These are phyloP conservation scores for Aureobasidium sp. DNA, from an alignment of 2,329 filamentous ascomycete species.

Conservation along the genomic window DNA sequence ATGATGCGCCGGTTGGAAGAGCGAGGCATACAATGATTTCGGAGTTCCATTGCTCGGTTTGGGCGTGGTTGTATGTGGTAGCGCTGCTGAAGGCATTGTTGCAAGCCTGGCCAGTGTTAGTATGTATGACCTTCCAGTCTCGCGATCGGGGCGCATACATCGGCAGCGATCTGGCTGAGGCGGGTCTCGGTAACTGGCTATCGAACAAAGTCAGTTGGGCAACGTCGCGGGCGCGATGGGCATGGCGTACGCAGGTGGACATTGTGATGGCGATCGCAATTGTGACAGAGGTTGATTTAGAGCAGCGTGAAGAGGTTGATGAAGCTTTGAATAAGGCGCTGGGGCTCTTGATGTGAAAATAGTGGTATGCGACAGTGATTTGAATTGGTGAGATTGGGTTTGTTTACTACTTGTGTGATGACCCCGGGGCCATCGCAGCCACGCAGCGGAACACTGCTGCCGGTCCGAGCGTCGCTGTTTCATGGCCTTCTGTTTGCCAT, in stretches of 20 bases:
- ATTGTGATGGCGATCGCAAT: not conserved
- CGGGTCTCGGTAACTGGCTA: constrained; percentile 69
- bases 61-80: constrained; percentile 77
- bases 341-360: too few species aligned
- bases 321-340: too few species aligned
- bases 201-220: not conserved
- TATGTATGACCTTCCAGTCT: not conserved
- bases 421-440: not conserved
- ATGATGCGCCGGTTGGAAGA: constrained; percentile 19
- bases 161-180: constrained; percentile 75
- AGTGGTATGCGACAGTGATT: not conserved
- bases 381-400: not conserved
- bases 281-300: too few species aligned
- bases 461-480: not conserved
- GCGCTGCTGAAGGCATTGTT: constrained; percentile 63
- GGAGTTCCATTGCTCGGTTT: constrained; percentile 83
- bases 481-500: too few species aligned
- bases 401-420: constrained; percentile 1
- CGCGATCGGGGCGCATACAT: constrained; percentile 42
- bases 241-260: constrained; percentile 2
- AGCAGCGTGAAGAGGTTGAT: too few species aligned
- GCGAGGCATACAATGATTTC: constrained; percentile 68
- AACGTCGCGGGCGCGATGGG: not conserved
- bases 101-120: constrained; percentile 56
- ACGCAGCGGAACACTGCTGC: not conserved